These are phyloP conservation scores for Acacia acuminata DNA, from an alignment of 306 rosid genomes.

Conservation along the genomic window DNA sequence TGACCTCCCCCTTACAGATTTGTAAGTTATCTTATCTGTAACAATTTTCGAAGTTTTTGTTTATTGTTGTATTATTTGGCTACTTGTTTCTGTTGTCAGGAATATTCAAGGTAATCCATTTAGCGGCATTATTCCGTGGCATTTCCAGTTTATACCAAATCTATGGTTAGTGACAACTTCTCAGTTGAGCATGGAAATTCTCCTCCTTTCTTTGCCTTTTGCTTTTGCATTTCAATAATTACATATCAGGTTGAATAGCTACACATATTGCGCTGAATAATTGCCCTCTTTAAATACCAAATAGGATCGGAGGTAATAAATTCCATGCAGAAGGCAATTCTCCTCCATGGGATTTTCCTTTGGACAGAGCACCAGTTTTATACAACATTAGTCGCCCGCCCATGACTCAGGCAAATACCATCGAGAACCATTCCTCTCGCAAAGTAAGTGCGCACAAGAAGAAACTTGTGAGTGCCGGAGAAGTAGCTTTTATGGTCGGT, in stretches of 20 bases:
- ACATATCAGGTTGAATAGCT: neutral
- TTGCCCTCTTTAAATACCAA: constrained; percentile 15
- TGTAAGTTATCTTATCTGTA: constrained; percentile 52
- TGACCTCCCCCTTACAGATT: constrained; percentile 74
- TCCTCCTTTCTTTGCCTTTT: neutral
- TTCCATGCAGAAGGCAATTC: constrained; percentile 58
- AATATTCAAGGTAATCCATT: constrained; percentile 78
- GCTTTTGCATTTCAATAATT: constrained; percentile 21
- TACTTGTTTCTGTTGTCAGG: constrained; percentile 48
- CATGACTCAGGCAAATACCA: constrained; percentile 70
- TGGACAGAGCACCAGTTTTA: constrained; percentile 48
- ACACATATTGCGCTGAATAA: neutral
- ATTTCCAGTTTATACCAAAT: constrained; percentile 79
- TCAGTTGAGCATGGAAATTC: constrained; percentile 9
- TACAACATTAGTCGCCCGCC: constrained; percentile 65
- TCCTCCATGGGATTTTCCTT: constrained; percentile 84
- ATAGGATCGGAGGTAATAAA: constrained; percentile 83
- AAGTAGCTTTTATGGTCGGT: constrained; percentile 72
- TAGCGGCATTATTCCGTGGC: constrained; percentile 85
- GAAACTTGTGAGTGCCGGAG: constrained; percentile 67
- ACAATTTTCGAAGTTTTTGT: neutral
- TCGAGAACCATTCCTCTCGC: constrained; percentile 55
- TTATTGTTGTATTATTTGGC: constrained; percentile 20
- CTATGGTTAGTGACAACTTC: constrained; percentile 55
- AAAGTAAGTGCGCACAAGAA: constrained; percentile 47